A percentile compares a stretch with the other conserved stretches of the same genome.
These are phyloP conservation scores for Fusarium sp. DNA, from an alignment of 2,329 filamentous ascomycete genomes.

Conservation along the genomic window DNA sequence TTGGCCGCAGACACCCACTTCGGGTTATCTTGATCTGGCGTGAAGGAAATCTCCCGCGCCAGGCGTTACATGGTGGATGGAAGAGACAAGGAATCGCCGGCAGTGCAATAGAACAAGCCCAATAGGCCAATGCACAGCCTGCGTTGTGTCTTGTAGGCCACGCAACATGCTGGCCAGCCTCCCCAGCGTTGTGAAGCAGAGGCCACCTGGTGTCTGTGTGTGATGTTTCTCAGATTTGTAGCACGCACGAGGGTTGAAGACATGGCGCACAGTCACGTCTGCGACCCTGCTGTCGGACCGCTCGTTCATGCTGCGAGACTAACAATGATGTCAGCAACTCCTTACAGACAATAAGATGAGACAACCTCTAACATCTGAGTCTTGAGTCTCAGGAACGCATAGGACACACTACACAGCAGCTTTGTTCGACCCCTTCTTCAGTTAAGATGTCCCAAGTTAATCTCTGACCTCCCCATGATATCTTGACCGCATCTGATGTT, in stretches of 20 bases:
- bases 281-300: constrained; percentile 21
- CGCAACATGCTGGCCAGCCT: constrained; percentile 41
- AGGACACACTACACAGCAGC: not conserved
- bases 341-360: constrained; percentile 31
- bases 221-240: constrained; percentile 25
- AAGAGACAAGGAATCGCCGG: constrained; percentile 35
- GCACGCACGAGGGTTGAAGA: constrained; percentile 33
- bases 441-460: constrained; percentile 28
- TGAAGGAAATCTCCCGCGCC: constrained; percentile 22
- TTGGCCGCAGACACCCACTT: constrained; percentile 31
- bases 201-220: constrained; percentile 39
- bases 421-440: constrained; percentile 7
- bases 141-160: constrained; percentile 37
- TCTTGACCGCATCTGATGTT: constrained; percentile 42
- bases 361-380: constrained; percentile 31
- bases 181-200: constrained; percentile 30
- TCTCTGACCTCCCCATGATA: constrained; percentile 33
- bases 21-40: constrained; percentile 26
- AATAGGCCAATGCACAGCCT: constrained; percentile 28
- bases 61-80: constrained; percentile 17
- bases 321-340: constrained; percentile 41
- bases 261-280: constrained; percentile 37
- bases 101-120: constrained; percentile 28
- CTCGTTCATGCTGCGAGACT: constrained; percentile 22
- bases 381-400: constrained; percentile 20